Evolutionary conservation across 1,284 basidiomycete species (phyloP).

Genomic region (Gomphus sp.): DNA sequence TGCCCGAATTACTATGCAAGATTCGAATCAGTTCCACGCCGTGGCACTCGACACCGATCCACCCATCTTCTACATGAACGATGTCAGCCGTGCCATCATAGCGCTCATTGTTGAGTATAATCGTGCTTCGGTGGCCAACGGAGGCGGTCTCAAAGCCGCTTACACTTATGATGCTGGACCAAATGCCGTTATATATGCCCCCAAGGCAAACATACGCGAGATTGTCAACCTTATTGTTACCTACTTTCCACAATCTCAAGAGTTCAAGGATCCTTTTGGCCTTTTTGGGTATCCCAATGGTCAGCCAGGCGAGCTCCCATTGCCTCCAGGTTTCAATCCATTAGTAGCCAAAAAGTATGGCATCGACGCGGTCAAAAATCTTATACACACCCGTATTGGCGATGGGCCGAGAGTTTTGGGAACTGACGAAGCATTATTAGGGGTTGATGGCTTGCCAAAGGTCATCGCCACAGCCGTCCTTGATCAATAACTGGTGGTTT

Average conservation of each 20-base stretch:
- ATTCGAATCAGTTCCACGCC: constrained; percentile 98
- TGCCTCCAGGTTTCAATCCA: constrained; percentile 63
- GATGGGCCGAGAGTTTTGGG: constrained; percentile 74
- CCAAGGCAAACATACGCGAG: constrained; percentile 66
- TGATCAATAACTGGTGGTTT: not conserved
- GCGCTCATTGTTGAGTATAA: constrained; percentile 90
- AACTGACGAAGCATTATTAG: constrained; percentile 47
- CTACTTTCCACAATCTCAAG: constrained; percentile 76
- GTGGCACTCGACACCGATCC: constrained; percentile 95
- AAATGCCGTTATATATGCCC: constrained; percentile 96
- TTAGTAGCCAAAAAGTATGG: constrained; percentile 66
- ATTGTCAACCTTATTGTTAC: constrained; percentile 67
- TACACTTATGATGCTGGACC: constrained; percentile 99
- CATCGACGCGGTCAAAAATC: constrained; percentile 70
- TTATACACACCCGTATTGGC: constrained; percentile 89
- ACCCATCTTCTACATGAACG: constrained; percentile 99
- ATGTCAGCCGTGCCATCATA: constrained; percentile 84
- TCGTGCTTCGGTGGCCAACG: constrained; percentile 58
- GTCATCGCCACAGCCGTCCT: not conserved
- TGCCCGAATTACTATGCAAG: constrained; percentile 89
- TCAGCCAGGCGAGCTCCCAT: constrained; percentile 25
- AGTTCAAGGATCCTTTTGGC: constrained; percentile 70
- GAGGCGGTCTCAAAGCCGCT: constrained; percentile 71
- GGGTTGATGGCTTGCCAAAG: constrained; percentile 45
- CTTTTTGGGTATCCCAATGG: constrained; percentile 33